phyloP scores from a whole-genome alignment of 495 filamentous ascomycete genomes.

The Geoglossum glabrum region DNA sequence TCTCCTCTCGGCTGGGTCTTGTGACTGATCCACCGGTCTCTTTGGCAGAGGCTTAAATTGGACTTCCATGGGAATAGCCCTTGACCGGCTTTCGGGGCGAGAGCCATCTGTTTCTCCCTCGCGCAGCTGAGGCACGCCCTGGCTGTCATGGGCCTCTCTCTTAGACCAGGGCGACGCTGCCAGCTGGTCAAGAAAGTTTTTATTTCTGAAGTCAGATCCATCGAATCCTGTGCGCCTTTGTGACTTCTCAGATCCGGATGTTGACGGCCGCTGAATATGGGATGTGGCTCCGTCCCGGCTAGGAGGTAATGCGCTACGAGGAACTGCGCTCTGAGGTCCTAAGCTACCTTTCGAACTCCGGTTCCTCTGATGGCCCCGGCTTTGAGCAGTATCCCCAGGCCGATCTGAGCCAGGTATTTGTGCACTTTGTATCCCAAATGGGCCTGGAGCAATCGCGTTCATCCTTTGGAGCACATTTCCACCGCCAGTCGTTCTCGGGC shows the following conservation, averaged over 20 bases:
- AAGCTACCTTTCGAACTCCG: not conserved
- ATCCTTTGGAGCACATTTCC: constrained; percentile 34
- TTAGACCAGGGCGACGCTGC: not conserved
- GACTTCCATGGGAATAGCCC: not conserved
- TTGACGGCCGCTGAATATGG: constrained; percentile 9
- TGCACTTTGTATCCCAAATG: constrained; percentile 30
- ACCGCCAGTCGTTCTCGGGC: constrained; percentile 19
- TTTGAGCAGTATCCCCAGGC: not conserved
- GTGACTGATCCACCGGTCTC: not conserved
- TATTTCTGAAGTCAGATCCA: constrained; percentile 2
- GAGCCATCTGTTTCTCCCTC: not conserved
- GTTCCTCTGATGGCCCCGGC: not conserved
- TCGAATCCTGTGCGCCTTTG: constrained; percentile 7
- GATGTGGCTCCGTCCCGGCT: not conserved
- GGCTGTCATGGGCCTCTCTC: not conserved
- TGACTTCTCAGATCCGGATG: constrained; percentile 8
- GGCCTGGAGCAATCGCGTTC: constrained; percentile 45
- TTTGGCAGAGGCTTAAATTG: not conserved
- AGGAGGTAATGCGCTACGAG: not conserved
- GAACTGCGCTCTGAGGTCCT: not conserved
- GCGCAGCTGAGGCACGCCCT: not conserved
- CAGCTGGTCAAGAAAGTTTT: not conserved
- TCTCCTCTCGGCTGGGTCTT: constrained; percentile 22
- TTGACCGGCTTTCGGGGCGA: not conserved
- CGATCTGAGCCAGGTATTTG: not conserved